These are phyloP conservation scores for Candida sithepensis DNA, from an alignment of 805 yeast genomes.

Conservation along the genomic window DNA sequence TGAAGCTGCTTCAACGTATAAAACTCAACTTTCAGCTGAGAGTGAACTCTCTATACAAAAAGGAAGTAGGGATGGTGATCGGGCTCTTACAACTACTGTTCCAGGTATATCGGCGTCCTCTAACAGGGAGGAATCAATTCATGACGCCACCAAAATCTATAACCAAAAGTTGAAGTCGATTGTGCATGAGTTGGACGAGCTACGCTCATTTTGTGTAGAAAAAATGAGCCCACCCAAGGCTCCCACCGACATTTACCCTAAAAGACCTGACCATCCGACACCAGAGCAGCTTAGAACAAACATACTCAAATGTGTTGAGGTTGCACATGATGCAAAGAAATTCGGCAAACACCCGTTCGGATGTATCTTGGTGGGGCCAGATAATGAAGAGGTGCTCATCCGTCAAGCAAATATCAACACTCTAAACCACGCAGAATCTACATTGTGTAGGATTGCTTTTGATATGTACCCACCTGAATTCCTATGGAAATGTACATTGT, in stretches of 20 bases:
- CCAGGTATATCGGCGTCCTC: too few relatives aligned
- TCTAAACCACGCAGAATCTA: slow-evolving; percentile 29
- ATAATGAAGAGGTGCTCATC: slow-evolving; percentile 19
- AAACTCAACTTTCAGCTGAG: too few relatives aligned
- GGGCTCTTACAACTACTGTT: too few relatives aligned
- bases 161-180: not conserved
- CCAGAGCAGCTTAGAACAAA: slow-evolving; percentile 1
- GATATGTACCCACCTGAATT: slow-evolving; percentile 17
- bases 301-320: slow-evolving; percentile 13
- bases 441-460: slow-evolving; percentile 22
- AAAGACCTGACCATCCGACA: not conserved
- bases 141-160: not conserved
- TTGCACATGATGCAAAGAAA: slow-evolving; percentile 19
- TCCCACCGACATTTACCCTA: not conserved
- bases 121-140: not conserved
- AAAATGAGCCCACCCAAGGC: not conserved
- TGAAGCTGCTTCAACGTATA: too few relatives aligned
- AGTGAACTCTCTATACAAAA: too few relatives aligned
- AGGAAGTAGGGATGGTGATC: too few relatives aligned
- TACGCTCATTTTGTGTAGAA: not conserved
- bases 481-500: slow-evolving; percentile 28
- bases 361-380: slow-evolving; percentile 26
- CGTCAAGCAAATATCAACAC: slow-evolving; percentile 28
- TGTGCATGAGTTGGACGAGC: not conserved
- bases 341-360: slow-evolving; percentile 30